phyloP scores from a whole-genome alignment of 2,329 filamentous ascomycete genomes.

The Cordyceps tenuipes region DNA sequence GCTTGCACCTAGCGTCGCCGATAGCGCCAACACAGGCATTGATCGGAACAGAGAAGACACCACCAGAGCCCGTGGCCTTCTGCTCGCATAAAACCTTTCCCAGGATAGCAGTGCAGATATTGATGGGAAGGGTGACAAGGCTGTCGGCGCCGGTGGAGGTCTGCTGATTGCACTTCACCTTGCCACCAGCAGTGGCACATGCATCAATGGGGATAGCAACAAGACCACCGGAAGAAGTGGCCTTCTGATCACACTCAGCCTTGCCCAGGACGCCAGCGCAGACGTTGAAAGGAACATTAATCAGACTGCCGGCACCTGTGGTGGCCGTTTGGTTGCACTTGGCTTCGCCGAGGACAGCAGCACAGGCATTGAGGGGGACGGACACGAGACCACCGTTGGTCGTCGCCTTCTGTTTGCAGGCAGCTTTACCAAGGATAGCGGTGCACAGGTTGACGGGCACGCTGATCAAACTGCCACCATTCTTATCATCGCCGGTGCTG shows the following conservation, averaged over 20 bases:
- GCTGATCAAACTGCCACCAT: neutral
- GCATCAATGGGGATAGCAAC: too few relatives aligned
- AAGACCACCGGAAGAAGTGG: neutral
- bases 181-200: too few relatives aligned
- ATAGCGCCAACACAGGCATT: too few relatives aligned
- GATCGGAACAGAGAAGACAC: too few relatives aligned
- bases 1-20: too few relatives aligned
- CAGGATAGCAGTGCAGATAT: too few relatives aligned
- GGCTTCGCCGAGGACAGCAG: neutral
- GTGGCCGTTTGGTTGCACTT: neutral
- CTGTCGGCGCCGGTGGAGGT: too few relatives aligned
- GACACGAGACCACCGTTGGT: neutral
- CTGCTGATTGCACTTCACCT: too few relatives aligned
- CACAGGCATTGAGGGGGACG: neutral
- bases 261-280: neutral
- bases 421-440: neutral
- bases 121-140: too few relatives aligned
- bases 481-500: neutral
- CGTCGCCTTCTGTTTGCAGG: neutral
- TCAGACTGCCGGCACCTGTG: neutral
- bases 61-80: too few relatives aligned
- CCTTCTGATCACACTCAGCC: neutral
- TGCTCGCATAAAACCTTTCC: too few relatives aligned
- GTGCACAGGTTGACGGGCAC: neutral
- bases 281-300: neutral